Evolutionary conservation across 2,329 filamentous ascomycete genomes (phyloP), one percentile per base, ranked within the genome.

Genomic region (Myotisia sp.): DNA sequence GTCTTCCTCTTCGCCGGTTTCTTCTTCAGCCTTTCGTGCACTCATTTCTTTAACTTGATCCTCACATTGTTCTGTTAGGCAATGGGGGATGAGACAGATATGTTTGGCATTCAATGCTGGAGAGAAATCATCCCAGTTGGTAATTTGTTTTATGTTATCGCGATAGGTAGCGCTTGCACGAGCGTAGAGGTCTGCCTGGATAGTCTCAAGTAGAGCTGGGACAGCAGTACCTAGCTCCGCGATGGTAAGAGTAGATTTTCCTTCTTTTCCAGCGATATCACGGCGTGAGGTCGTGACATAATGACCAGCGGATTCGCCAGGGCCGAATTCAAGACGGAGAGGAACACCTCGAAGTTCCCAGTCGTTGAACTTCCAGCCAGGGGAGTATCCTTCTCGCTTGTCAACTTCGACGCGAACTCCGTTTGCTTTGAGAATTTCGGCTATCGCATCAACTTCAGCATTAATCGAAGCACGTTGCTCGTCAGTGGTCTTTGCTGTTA

Each of bases 311-410:
- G 79, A 78, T 54, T 95, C 90, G 62, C 92, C 92, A 50, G 90
- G 87, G 4, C 92, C 92, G 52, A 93, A 93, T 59, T 98, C 90
- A 39, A 98, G 70, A 39, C 90, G 80, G 23, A 98, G 72, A 29
- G 92, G 90, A 26, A 95, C 80, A 55, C 92, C 90, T 63, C 87
- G 92, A 48, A 95, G 70, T 59, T 98, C 92, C 84, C 85, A 94
- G 62, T 98, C 86, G 62, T 92, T 92, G 68, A 98, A 98, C 62
- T 98, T 98, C 77, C 81, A 95, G 44, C 84, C 85, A 24, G 90
- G 86, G 40, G 85, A 75, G 58, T 95, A 93, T 45, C 80, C 81
- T 33, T 95, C 87, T 39, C 92, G 78, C 54, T 75, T 71, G 54
- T 98, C 90, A 33, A 77, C 73, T 44, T 92, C 79, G 38, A 74